Conservation (phyloP, 2,329 filamentous ascomycete species). For the Rutstroemia sydowiana region DNA sequence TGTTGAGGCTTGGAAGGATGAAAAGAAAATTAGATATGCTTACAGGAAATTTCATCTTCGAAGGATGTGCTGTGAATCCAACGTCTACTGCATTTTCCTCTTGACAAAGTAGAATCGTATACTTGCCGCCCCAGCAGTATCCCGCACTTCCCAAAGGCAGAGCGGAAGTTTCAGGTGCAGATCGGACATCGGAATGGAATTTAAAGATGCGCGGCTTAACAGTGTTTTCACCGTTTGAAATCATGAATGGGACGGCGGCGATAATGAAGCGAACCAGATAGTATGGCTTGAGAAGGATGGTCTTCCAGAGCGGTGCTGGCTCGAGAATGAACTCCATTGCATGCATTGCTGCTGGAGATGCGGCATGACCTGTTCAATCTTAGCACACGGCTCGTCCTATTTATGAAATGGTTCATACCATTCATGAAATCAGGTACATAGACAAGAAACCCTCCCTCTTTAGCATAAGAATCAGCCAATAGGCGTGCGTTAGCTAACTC, state of each 20-base stretch:
- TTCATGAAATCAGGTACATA: conserved; percentile 47
- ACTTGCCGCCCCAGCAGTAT: conserved; percentile 58
- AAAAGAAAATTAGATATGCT: too few species aligned
- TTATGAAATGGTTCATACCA: conserved; percentile 31
- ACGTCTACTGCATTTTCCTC: conserved; percentile 40
- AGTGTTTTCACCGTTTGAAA: conserved; percentile 23
- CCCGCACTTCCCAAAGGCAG: conserved; percentile 44
- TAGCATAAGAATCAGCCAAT: conserved; percentile 42
- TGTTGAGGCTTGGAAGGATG: too few species aligned
- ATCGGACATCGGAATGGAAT: conserved; percentile 34
- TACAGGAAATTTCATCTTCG: conserved; percentile 40
- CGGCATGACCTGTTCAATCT: neutral
- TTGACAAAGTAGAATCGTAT: conserved; percentile 42
- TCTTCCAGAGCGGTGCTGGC: neutral
- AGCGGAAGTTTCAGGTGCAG: conserved; percentile 18
- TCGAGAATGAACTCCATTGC: conserved; percentile 30
- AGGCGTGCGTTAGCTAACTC: conserved; percentile 40
- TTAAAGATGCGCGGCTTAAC: conserved; percentile 31
- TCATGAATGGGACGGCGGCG: conserved; percentile 21
- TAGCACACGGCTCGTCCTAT: too few species aligned
- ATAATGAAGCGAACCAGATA: conserved; percentile 40
- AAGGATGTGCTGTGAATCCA: conserved; percentile 47
- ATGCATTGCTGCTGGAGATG: neutral
- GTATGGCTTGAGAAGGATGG: conserved; percentile 23
- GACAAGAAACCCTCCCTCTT: conserved; percentile 37